Conservation (phyloP, 2,329 filamentous ascomycete genomes). For the Fusarium annulatum region DNA sequence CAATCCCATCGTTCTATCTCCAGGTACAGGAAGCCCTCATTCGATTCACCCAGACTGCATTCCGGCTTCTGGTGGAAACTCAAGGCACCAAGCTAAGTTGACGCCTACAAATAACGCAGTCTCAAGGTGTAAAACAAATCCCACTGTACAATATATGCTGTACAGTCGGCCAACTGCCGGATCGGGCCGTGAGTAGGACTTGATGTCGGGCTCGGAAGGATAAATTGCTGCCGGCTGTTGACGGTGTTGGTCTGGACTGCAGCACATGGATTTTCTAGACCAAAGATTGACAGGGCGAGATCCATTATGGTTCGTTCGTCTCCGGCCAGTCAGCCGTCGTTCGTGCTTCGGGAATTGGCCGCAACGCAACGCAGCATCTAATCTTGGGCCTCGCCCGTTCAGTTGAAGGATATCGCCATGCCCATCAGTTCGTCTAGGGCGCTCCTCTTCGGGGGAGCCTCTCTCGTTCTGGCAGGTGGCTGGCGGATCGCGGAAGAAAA, state of each 20-base stretch:
- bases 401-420: neutral
- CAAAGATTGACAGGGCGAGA: slow-evolving; percentile 4
- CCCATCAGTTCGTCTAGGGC: neutral
- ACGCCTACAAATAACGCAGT: neutral
- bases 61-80: neutral
- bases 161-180: slow-evolving; percentile 9
- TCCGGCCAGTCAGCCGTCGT: neutral
- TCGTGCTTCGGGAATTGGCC: slow-evolving; percentile 4
- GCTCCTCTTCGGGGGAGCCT: slow-evolving; percentile 5
- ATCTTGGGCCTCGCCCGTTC: neutral
- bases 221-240: slow-evolving; percentile 3
- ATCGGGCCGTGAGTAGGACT: slow-evolving; percentile 15
- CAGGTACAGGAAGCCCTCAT: neutral
- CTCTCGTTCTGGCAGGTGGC: slow-evolving; percentile 28
- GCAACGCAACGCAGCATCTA: slow-evolving; percentile 4
- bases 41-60: neutral
- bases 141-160: neutral
- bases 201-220: slow-evolving; percentile 9
- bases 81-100: neutral
- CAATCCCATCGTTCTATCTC: slow-evolving; percentile 18
- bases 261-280: slow-evolving; percentile 1
- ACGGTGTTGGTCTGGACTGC: neutral
- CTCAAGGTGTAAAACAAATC: neutral
- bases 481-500: slow-evolving; percentile 1
- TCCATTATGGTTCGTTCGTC: neutral